Percentiles rank a stretch among this genome's conserved stretches.
These are phyloP conservation scores for Chaetomiaceae sp. DNA, from an alignment of 2,329 filamentous ascomycete species.

Conservation along the genomic window DNA sequence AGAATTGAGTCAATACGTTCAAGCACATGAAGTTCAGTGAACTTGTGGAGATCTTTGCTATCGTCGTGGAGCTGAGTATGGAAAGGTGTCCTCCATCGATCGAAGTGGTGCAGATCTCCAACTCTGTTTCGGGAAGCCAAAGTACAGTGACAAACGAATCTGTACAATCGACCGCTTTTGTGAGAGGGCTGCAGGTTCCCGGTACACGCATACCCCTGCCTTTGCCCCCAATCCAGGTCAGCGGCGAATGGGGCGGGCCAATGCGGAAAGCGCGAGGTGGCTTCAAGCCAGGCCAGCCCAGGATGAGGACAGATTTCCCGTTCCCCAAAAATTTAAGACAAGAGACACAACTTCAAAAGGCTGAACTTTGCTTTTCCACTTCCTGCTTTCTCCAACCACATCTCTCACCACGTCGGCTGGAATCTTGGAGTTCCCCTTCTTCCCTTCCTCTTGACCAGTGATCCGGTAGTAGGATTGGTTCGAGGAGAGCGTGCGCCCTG, in stretches of 20 bases:
- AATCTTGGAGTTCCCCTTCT: conserved; percentile 8
- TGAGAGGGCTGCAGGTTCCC: conserved; percentile 15
- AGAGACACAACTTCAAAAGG: conserved; percentile 18
- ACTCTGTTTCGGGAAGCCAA: neutral
- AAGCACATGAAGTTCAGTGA: too few species aligned
- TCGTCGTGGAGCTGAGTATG: neutral
- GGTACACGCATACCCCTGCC: conserved; percentile 7
- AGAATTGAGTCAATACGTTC: too few species aligned
- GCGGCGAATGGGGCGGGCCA: conserved; percentile 17
- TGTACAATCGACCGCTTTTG: neutral
- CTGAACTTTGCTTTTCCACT: conserved; percentile 8
- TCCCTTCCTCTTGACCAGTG: conserved; percentile 7
- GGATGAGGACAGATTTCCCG: conserved; percentile 28
- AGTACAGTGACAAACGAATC: conserved; percentile 3
- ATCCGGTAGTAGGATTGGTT: conserved; percentile 17
- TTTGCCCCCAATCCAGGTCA: conserved; percentile 5
- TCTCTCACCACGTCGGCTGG: conserved; percentile 8
- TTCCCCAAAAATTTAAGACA: conserved; percentile 22
- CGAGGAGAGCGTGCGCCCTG: conserved; percentile 15
- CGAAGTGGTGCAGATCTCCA: neutral
- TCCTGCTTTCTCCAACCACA: conserved; percentile 8
- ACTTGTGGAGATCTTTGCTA: too few species aligned
- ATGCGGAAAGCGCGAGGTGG: conserved; percentile 23
- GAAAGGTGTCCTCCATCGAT: neutral
- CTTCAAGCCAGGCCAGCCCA: conserved; percentile 23